Conservation (phyloP, 306 rosid species). For the Sophora flavescens region DNA sequence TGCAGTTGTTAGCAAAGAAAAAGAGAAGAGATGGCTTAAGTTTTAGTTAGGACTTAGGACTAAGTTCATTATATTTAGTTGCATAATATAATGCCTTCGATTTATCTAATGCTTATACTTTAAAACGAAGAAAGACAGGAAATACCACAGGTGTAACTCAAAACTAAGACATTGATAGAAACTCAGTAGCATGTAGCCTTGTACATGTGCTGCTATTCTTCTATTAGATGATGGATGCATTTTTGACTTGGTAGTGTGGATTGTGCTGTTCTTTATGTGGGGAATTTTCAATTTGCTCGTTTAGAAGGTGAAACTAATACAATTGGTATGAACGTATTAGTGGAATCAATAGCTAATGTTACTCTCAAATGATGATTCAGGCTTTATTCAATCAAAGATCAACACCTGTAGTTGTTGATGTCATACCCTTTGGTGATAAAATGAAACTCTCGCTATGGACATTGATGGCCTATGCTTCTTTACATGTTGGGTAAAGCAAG, state of each 20-base stretch:
- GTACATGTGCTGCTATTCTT: slow-evolving; percentile 28
- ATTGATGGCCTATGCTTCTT: not conserved
- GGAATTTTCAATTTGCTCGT: not conserved
- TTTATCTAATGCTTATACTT: slow-evolving; percentile 16
- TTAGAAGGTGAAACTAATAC: not conserved
- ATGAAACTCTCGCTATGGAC: not conserved
- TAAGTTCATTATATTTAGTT: slow-evolving; percentile 16
- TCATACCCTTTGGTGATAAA: slow-evolving; percentile 23
- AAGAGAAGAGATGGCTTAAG: slow-evolving; percentile 94
- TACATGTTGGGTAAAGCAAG: not conserved
- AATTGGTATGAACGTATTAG: not conserved
- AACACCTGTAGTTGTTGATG: not conserved
- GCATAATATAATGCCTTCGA: slow-evolving; percentile 24
- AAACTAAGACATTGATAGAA: slow-evolving; percentile 14
- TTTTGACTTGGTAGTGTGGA: slow-evolving; percentile 1
- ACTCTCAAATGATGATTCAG: slow-evolving; percentile 8
- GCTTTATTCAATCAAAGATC: not conserved
- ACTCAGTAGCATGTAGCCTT: slow-evolving; percentile 11
- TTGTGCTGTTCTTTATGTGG: not conserved
- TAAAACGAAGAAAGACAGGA: not conserved
- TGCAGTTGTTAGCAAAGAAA: slow-evolving; percentile 83
- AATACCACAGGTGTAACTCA: slow-evolving; percentile 25
- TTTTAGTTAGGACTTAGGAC: slow-evolving; percentile 57
- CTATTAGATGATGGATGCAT: slow-evolving; percentile 9
- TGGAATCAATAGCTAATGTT: not conserved